Base-by-base conservation (phyloP, 805 yeast species). In the Yamadazyma tumulicola region DNA sequence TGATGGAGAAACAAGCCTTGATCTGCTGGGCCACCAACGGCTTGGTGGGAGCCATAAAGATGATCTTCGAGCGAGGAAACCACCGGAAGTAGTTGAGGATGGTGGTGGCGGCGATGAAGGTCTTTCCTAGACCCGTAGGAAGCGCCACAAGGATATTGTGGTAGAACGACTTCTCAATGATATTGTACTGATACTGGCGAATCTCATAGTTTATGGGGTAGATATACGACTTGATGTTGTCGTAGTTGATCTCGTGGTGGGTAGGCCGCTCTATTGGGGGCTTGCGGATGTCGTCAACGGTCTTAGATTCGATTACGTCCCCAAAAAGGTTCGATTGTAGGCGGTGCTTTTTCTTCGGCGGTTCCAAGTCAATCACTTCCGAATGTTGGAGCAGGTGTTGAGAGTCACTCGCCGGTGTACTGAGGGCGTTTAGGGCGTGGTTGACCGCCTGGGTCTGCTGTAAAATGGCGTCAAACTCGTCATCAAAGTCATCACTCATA, bases 111-210 rank as follows among this genome's bases (percentile, higher is more conserved):
- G 98, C 97, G 51, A 93, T 88, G 45, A 93, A 87, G 0, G 99
- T 93, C 61, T 93, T 93, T 25, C 99, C 99, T 55, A 89, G 68
- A 46, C 99, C 99, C 0, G 99, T 93, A 1, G 99, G 99, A 11
- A 93, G 74, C 0, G 97, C 95, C 52, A 95, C 91, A 16, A 93
- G 64, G 3, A 82, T 55, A 51, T 93, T 93, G 42, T 79, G 69
- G 48, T 74, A 78, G 23, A 93, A 63, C 0, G 96, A 81, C 38
- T 77, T 74, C 29, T 69, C 65, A 3, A 88, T 86, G 36, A 93
- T 88, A 45, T 81, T 80, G 51, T 70, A 79, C 60, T 93, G 99
- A 54, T 94, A 93, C 41, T 87, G 95, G 53, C 99, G 75, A 0
- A 82, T 68, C 41, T 85, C 84, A 43, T 76, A 75, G 50, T 93